Evolutionary conservation across 1,284 basidiomycete species (phyloP).

Genomic region (Termitomyces sp.): DNA sequence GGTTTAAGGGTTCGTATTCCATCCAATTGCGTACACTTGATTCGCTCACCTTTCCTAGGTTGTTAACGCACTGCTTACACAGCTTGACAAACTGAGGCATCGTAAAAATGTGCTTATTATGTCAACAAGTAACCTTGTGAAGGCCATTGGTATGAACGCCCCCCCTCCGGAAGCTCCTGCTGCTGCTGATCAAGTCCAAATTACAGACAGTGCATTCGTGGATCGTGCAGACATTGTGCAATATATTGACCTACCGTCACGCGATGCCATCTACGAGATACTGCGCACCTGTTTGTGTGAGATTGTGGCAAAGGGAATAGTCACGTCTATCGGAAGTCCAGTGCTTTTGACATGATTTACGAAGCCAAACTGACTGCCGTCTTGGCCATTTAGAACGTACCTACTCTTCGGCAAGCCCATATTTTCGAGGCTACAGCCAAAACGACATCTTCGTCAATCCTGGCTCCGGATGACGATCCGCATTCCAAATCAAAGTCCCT

Average conservation of each 20-base stretch:
- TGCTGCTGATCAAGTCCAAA: constrained; percentile 15
- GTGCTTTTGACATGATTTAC: background rate
- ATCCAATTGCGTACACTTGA: background rate
- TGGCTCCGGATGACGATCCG: constrained; percentile 23
- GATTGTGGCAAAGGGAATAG: constrained; percentile 71
- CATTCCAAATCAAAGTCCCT: constrained; percentile 46
- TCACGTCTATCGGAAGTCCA: constrained; percentile 49
- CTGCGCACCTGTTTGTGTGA: constrained; percentile 81
- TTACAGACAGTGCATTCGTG: constrained; percentile 86
- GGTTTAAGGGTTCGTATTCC: constrained; percentile 70
- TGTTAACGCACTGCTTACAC: constrained; percentile 95
- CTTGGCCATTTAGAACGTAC: constrained; percentile 46
- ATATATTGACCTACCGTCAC: constrained; percentile 87
- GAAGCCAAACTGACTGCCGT: background rate
- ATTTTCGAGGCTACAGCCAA: constrained; percentile 42
- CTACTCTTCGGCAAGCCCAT: constrained; percentile 55
- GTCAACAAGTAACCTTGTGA: constrained; percentile 94
- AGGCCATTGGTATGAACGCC: constrained; percentile 74
- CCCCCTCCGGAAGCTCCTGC: background rate
- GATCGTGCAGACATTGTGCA: constrained; percentile 97
- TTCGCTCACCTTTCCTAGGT: constrained; percentile 49
- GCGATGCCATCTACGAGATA: constrained; percentile 92
- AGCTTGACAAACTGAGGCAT: constrained; percentile 92
- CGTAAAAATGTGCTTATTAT: constrained; percentile 93
- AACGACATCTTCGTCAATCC: constrained; percentile 5